These are phyloP conservation scores for Suhomyces bolitotheri DNA, from an alignment of 1,139 yeast genomes.

Conservation along the genomic window DNA sequence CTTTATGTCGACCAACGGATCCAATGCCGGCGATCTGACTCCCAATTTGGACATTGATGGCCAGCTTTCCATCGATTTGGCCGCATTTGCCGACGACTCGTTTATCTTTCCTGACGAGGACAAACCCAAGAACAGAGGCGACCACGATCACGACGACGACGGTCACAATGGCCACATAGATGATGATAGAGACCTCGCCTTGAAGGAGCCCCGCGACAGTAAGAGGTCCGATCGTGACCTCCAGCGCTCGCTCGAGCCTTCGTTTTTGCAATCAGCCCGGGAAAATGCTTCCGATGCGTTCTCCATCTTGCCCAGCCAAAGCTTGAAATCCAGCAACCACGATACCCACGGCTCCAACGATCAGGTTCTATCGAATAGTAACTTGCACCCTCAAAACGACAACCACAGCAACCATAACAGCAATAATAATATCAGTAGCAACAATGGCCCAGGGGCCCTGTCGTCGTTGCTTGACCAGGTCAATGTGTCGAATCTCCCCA, in stretches of 20 bases:
- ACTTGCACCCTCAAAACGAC: neutral
- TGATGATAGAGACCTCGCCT: neutral
- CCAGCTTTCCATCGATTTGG: conserved; percentile 67
- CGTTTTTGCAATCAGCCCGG: conserved; percentile 9
- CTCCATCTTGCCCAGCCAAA: conserved; percentile 5
- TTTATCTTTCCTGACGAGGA: conserved; percentile 80
- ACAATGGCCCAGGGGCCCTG: no score
- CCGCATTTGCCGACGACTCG: conserved; percentile 78
- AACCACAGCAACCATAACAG: neutral
- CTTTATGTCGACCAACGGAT: conserved; percentile 55
- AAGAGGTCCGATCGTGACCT: conserved; percentile 1
- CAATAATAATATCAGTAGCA: conserved; percentile 1
- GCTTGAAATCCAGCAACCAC: neutral
- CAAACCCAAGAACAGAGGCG: conserved; percentile 42
- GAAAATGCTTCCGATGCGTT: conserved; percentile 7
- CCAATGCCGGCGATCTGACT: conserved; percentile 31
- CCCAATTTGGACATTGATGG: conserved; percentile 59
- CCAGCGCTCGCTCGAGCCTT: conserved; percentile 6
- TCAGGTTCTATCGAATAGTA: neutral
- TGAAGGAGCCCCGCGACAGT: neutral
- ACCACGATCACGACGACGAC: conserved; percentile 9
- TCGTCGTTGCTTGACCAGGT: conserved; percentile 13
- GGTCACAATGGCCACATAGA: neutral
- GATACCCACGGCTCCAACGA: neutral
- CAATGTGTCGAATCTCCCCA: conserved; percentile 44